Evolutionary conservation across 1,139 yeast species (phyloP), one percentile per base, ranked within the genome.

Genomic region (Zhuliangozyma parablackwelliae): DNA sequence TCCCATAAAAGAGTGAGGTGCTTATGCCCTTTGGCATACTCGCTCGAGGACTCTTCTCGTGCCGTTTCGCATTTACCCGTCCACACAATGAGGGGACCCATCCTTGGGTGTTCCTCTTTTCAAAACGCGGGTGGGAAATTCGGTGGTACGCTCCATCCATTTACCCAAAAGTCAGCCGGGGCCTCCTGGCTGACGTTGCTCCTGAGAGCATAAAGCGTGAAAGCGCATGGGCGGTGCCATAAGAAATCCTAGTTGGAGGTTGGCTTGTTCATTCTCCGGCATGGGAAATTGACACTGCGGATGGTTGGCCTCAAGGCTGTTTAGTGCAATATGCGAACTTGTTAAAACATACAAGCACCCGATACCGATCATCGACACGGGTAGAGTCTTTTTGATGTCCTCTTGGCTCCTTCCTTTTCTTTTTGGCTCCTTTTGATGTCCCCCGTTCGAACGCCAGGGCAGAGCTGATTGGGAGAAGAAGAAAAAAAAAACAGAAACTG

Each of bases 261-360:
- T 7, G 10, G 23, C 3, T 23, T 23, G 49, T 38, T 35, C 36
- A 31, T 37, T 36, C 49, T 48, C 38, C 46, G 59, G 63, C 57
- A 78, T 80, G 87, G 87, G 82, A 80, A 46, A 29, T 23, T 23
- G 84, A 81, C 78, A 64, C 67, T 68, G 80, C 81, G 78, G 79
- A 72, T 72, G 82, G 83, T 80, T 80, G 87, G 80, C 72, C 68
- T 59, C 29, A 35, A 32, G 42, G 42, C 80, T 79, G 65, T 78
- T 80, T 75, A 80, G 87, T 80, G 82, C 87, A 80, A 80, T 80
- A 74, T 78, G 82, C 79, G 82, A 76, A 78, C 80, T 64, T 42
- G 42, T 11, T 20, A 10, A 13, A n/a, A 9, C 3, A 9, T 25
- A 30, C 39, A 63, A 60, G 80, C 75, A 80, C 87, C 78, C 87